phyloP scores from a whole-genome alignment of 257 asterid genomes.

The Plantago major region DNA sequence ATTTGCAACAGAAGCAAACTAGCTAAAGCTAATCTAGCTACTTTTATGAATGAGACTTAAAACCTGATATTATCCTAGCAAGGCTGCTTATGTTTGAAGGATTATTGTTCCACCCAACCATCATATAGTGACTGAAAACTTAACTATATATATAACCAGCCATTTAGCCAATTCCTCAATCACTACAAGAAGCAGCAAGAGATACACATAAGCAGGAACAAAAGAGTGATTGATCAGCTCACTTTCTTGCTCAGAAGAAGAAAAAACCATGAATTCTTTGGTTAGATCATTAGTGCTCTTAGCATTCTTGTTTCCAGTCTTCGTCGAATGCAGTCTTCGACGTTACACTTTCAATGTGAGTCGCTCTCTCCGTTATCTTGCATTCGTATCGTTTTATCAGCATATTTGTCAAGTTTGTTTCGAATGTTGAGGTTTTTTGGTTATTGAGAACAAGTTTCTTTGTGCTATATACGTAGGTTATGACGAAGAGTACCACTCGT shows the following conservation, averaged over 20 bases:
- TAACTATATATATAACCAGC: conserved; percentile 45
- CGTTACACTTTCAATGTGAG: conserved; percentile 84
- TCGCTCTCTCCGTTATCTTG: conserved; percentile 1
- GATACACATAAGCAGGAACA: conserved; percentile 25
- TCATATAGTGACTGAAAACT: conserved; percentile 48
- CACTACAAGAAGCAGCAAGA: conserved; percentile 29
- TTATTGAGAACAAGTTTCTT: neutral
- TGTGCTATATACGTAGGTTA: conserved; percentile 34
- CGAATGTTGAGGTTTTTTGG: neutral
- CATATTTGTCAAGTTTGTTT: neutral
- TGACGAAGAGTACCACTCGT: conserved; percentile 46
- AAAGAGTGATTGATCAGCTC: neutral
- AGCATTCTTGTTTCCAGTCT: conserved; percentile 31
- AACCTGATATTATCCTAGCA: conserved; percentile 2
- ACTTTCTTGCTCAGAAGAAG: neutral
- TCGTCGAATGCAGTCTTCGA: conserved; percentile 58
- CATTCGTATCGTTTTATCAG: neutral
- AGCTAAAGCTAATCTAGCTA: no score
- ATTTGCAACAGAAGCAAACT: neutral
- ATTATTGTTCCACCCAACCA: conserved; percentile 59
- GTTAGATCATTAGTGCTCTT: conserved; percentile 40
- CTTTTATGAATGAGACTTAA: neutral
- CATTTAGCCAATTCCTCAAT: conserved; percentile 39
- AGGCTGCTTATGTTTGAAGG: conserved; percentile 32
- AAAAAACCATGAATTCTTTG: conserved; percentile 34